These are phyloP conservation scores for Sporothrix globosa DNA, from an alignment of 2,329 filamentous ascomycete genomes.

Conservation along the genomic window DNA sequence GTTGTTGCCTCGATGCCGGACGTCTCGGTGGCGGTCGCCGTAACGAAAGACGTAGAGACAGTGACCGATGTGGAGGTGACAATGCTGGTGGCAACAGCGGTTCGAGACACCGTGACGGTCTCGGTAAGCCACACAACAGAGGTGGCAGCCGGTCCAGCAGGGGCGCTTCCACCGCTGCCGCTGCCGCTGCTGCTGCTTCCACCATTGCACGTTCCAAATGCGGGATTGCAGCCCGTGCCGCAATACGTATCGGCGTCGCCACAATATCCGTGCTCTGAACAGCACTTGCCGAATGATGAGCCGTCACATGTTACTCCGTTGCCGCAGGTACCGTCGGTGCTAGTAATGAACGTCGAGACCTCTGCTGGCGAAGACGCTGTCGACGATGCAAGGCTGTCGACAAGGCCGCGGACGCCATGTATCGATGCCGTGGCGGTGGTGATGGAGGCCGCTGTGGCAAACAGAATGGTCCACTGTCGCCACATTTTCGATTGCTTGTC, in stretches of 20 bases:
- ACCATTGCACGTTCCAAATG: slow-evolving; percentile 15
- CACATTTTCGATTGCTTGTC: neutral
- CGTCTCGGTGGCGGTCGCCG: neutral
- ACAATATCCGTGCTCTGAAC: slow-evolving; percentile 31
- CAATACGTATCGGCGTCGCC: slow-evolving; percentile 30
- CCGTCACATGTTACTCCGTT: slow-evolving; percentile 26
- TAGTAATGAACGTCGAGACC: neutral
- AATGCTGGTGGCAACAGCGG: slow-evolving; percentile 18
- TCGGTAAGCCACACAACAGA: slow-evolving; percentile 16
- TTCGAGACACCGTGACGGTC: slow-evolving; percentile 1
- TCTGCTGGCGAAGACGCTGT: neutral
- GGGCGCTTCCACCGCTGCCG: neutral
- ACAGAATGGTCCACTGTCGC: neutral
- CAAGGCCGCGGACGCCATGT: neutral
- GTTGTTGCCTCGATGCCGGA: neutral
- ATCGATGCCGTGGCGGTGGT: neutral
- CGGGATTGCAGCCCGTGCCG: slow-evolving; percentile 29
- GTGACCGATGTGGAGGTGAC: neutral
- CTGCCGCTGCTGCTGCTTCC: neutral
- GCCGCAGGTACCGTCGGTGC: slow-evolving; percentile 32
- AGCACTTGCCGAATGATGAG: slow-evolving; percentile 30
- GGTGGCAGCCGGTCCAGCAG: neutral
- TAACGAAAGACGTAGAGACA: neutral
- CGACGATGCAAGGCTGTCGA: neutral
- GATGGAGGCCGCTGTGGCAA: neutral